Evolutionary conservation across 1,284 basidiomycete genomes (phyloP), one percentile per base, ranked within the genome.

Genomic region (Leccinum proximum): DNA sequence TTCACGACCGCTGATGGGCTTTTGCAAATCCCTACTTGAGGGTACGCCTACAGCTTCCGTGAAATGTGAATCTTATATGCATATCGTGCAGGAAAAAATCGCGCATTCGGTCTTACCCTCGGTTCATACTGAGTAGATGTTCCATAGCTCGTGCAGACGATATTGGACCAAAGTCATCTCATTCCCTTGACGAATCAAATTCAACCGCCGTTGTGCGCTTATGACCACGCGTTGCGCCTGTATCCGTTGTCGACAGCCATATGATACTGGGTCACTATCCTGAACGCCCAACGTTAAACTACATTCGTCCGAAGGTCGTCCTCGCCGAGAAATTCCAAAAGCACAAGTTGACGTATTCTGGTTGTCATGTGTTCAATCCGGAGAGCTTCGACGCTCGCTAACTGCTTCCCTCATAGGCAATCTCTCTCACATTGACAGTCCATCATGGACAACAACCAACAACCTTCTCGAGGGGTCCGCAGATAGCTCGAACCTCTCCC

Each of bases 321-420:
- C 83, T 99, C 11, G 97, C 97, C 1, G 97, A 99, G 79, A 95
- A 92, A 76, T 98, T 97, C 75, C 96, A 98, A 73, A 86, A 93
- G 45, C 99, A 94, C 76, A 95, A 97, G 72, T 83, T 98, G 69
- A 99, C 96, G 1, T 99, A 99, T 74, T 96, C 97, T 68, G 95
- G 94, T 6, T 99, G 97, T 74, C 97, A 98, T 77, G 97, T 99
- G 37, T 96, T 99, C 82, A 99, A 99, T 76, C 97, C 97, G 0
- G 97, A 97, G 13, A 88, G 89, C 62, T 96, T 96, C 72, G 22
- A 22, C 22, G 22, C 22, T 22, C 22, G 22, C 22, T 22, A 22
- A 22, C 22, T 22, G 22, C 22, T 22, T 22, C 22, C 22, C 22
- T 22, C 22, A 22, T 22, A 22, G 22, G 22, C 22, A 22, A 22